phyloP scores from a whole-genome alignment of 768 basidiomycete genomes.

The Clathrus columnatus region DNA sequence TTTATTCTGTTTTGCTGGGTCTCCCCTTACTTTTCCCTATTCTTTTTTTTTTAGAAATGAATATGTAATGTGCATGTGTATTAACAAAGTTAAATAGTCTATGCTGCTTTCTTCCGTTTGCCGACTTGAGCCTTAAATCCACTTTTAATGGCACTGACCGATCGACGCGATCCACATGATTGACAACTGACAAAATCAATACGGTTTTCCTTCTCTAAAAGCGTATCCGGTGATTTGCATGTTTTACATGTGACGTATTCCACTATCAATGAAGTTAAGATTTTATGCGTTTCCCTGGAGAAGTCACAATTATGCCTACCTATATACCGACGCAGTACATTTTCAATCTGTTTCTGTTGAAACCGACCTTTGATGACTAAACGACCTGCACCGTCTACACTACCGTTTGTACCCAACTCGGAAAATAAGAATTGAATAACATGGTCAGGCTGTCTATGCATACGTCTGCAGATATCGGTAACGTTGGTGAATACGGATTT shows the following conservation, averaged over 20 bases:
- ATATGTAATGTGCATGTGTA: background rate
- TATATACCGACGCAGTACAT: constrained; percentile 92
- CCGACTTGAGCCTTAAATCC: constrained; percentile 97
- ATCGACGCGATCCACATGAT: constrained; percentile 82
- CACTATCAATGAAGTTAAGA: constrained; percentile 47
- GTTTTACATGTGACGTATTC: constrained; percentile 99
- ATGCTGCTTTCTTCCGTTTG: constrained; percentile 40
- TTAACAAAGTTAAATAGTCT: background rate
- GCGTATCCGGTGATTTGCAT: constrained; percentile 97
- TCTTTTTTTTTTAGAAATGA: too few relatives aligned
- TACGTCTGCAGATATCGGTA: constrained; percentile 94
- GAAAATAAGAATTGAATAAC: constrained; percentile 96
- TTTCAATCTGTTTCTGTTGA: constrained; percentile 98
- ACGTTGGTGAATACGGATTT: constrained; percentile 96
- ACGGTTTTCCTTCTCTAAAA: constrained; percentile 95
- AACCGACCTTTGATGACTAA: constrained; percentile 97
- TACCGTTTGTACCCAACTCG: constrained; percentile 97
- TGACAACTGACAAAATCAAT: constrained; percentile 97
- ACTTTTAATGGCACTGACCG: constrained; percentile 95
- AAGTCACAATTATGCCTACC: constrained; percentile 41
- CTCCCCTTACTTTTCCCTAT: too few relatives aligned
- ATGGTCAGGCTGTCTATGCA: constrained; percentile 97
- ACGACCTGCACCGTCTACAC: constrained; percentile 84
- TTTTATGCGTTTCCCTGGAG: background rate
- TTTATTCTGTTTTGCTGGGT: background rate